Evolutionary conservation across 306 rosid species (phyloP).

Genomic region (Morella rubra): DNA sequence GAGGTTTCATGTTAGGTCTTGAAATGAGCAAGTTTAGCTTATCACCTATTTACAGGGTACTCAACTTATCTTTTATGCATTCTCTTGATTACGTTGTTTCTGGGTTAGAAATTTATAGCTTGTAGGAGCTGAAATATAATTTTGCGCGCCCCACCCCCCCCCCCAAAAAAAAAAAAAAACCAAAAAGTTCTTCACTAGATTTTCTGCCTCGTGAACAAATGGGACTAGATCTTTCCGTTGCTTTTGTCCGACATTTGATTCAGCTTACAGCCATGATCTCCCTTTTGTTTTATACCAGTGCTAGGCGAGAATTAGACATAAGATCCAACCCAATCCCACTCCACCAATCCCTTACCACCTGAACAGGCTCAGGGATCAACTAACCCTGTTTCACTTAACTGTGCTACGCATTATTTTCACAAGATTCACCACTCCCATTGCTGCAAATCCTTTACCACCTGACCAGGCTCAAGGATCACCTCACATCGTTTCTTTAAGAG

Average conservation of each 20-base stretch:
- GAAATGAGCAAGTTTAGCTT: background rate
- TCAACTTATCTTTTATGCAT: background rate
- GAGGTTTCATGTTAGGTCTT: background rate
- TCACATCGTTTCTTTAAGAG: background rate
- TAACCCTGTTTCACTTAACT: background rate
- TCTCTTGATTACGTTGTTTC: background rate
- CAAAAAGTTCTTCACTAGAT: too few species aligned
- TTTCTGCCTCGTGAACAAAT: background rate
- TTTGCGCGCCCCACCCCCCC: too few species aligned
- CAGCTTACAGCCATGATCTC: background rate
- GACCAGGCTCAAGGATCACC: background rate
- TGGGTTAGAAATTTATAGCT: background rate
- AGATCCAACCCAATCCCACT: background rate
- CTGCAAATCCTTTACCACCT: background rate
- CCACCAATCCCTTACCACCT: background rate
- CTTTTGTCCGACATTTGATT: background rate
- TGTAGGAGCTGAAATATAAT: too few species aligned
- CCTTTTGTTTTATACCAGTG: background rate
- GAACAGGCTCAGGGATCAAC: background rate
- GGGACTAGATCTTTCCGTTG: background rate
- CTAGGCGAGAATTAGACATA: background rate
- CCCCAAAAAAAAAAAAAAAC: too few species aligned
- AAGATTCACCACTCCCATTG: background rate
- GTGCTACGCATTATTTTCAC: background rate
- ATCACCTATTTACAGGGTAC: background rate